Base-by-base conservation (phyloP, 2,329 filamentous ascomycete genomes). In the Beauveria sp. region DNA sequence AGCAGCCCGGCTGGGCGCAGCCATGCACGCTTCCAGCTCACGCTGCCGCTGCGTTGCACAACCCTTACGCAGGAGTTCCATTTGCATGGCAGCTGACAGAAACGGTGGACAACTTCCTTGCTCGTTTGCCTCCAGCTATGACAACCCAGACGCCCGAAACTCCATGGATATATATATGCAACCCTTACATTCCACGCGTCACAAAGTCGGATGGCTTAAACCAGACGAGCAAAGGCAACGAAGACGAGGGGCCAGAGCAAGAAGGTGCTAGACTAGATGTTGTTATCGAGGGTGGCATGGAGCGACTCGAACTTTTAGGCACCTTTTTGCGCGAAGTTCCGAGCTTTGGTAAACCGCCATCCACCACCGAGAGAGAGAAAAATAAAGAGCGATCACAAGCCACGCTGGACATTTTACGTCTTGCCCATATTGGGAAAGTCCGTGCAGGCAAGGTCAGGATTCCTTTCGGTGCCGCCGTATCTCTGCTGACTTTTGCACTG, bases 131-230 rank as follows among this genome's bases (percentile, higher is more conserved):
- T 0, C 89, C 91, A 0, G 80, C 81, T 3, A 87, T 81, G 1
- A 89, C 86, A 1, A 72, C 77, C 2, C 70, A 74, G 3, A 73
- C 71, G 1, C 67, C 67, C 0, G 66, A 74, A 0, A 77, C 80
- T 3, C 81, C 81, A 0, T 94, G 90, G 88, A 90, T 96, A 53
- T 91, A 82, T 76, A 82, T 89, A 47, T 81, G 80, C 57, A 91
- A 91, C 70, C 88, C 87, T 0, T 81, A 81, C 67, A 77, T 76
- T 63, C 68, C 70, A 3, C 71, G 73, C 5, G 73, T 72, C 18
- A 64, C 68, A 50, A 76, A 71, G 61, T 63, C 61, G 8, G 66
- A 68, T 30, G 70, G 71, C 5, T 64, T 71, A 41, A 76, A 71
- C 58, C 75, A 77, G 62, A 61, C 63, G 16, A 71, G 77, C 59